Evolutionary conservation across 2,329 filamentous ascomycete genomes (phyloP), one percentile per base, ranked within the genome.

Genomic region (Cadophora sp.): DNA sequence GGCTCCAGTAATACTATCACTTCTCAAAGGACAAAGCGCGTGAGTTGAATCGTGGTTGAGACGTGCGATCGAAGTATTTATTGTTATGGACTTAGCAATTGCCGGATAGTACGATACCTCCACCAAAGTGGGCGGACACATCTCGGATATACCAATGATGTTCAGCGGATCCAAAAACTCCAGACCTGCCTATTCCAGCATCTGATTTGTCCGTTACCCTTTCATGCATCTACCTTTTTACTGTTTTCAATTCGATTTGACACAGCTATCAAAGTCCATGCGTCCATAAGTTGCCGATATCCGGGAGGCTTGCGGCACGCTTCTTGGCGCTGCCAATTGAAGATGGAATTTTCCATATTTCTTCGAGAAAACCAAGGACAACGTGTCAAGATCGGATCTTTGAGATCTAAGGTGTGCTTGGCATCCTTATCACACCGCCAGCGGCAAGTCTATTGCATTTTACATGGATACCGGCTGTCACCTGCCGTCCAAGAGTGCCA

Each of bases 401-500:
- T 27, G 14, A 7, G 31, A 43, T 43, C 26, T 14, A 31, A 55
- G 16, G 34, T 16, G 12, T 16, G 11, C 56, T 59, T 59, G 34
- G 31, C 56, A 59, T 43, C 9, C 34, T 26, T 59, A 59, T 59
- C 34, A 40, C 56, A 59, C 56, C 34, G 56, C 34, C 12, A 11
- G n/a, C 56, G 34, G 34, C 34, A 43, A 43, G 31, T 40, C 34
- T 59, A 59, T 40, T 59, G n/a, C 34, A 24, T 55, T 11, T 29
- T 31, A 55, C 51, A 55, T 55, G 51, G 27, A 43, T 59, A 4
- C 34, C 56, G 56, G n/a, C 43, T 59, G 56, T 40, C n/a, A 22
- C 56, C n/a, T 59, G 56, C 56, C 56, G 56, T 59, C 31, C 56
- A 59, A 59, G 56, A 59, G 11, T 59, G 34, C n/a, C n/a, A 26